Evolutionary conservation across 495 filamentous ascomycete genomes (phyloP), one percentile per base, ranked within the genome.

Genomic region (Penicillium diatomitis): DNA sequence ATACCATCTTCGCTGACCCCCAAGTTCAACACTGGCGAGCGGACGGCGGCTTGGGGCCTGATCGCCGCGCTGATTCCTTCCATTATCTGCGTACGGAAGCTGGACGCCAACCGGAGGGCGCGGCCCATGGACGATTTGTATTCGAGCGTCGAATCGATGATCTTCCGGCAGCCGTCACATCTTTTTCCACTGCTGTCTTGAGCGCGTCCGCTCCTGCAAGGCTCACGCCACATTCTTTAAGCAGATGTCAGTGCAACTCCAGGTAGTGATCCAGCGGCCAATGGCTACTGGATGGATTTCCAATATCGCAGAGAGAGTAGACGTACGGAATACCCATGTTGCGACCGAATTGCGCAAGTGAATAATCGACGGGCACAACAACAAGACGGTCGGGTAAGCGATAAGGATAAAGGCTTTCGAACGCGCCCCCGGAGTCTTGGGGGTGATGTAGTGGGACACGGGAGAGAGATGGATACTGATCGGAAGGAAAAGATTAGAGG

Each of bases 291-390:
- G 46, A 43, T 38, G n/a, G 29, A 44, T 30, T 27, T 20, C n/a
- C n/a, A 31, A 48, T 44, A 57, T 56, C 41, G 12, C 34, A 50
- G 27, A 37, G 2, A 34, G 38, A 6, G 52, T 52, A 49, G 57
- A 82, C 84, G 80, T 79, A 88, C 83, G 84, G 86, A 51, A 90
- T 81, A 71, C 87, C 87, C 87, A 92, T 91, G 32, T 39, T 44
- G 20, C 20, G 20, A 20, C 20, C 27, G 8, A 32, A 36, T 29
- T 20, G 20, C 9, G 31, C 45, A 32, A 7, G 32, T 47, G 74
- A 54, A 57, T 37, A 39, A 57, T 44, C 44, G 8, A 35, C 30
- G 34, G 49, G 47, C 47, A 34, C 36, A 49, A 36, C 37, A 40
- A 53, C 52, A 59, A 51, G 34, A 45, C 36, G 6, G 36, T 50